Percentiles rank a stretch among this genome's conserved stretches.
phyloP scores from a whole-genome alignment of 2,329 filamentous ascomycete species.

The Diaporthe sp. region DNA sequence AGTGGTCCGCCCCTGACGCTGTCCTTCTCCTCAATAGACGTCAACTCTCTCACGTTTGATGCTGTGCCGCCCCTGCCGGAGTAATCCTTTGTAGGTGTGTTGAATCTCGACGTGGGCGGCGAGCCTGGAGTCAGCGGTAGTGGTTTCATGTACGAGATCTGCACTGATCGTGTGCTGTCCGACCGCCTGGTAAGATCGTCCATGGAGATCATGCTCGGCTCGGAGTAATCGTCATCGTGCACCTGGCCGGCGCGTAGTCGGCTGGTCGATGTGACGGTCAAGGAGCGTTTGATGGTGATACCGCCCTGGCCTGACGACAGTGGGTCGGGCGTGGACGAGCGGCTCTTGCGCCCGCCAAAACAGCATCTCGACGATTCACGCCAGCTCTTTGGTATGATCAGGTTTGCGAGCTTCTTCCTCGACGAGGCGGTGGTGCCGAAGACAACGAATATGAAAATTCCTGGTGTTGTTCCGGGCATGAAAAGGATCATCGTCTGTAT shows the following conservation, averaged over 20 bases:
- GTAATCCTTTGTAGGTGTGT: not conserved
- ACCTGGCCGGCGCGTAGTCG: conserved; percentile 12
- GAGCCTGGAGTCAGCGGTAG: conserved; percentile 2
- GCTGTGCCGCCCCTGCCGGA: not conserved
- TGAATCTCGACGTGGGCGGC: conserved; percentile 22
- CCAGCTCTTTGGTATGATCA: conserved; percentile 37
- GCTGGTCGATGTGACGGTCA: conserved; percentile 35
- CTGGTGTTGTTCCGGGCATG: conserved; percentile 44
- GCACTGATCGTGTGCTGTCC: conserved; percentile 8
- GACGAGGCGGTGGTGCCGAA: conserved; percentile 44
- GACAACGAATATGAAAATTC: conserved; percentile 42
- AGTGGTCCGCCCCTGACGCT: not conserved
- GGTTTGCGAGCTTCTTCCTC: conserved; percentile 40
- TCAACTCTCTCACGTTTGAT: not conserved
- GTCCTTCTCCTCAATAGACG: conserved; percentile 31
- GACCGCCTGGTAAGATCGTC: conserved; percentile 19
- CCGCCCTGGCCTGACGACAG: not conserved
- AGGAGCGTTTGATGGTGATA: conserved; percentile 35
- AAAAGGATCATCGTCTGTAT: conserved; percentile 39
- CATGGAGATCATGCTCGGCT: conserved; percentile 33
- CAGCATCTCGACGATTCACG: not conserved
- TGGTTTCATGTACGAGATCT: conserved; percentile 27
- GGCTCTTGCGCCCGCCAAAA: not conserved
- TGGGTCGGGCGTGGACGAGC: not conserved
- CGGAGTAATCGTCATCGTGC: conserved; percentile 10